Conservation (phyloP, 2,329 filamentous ascomycete species). For the Trichoderma atrobrunneum region DNA sequence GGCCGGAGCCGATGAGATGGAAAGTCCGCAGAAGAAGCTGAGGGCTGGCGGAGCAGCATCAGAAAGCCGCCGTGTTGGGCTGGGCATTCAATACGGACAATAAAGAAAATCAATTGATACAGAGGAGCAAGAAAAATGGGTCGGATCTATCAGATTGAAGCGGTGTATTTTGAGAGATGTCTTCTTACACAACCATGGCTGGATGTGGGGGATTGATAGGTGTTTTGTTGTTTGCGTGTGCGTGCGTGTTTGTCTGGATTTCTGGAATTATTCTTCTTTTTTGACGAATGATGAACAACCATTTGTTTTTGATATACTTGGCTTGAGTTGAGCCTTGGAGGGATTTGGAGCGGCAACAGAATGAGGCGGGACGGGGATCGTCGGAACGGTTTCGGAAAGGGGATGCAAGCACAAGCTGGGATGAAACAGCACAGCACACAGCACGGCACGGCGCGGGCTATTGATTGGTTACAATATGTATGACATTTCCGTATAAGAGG, state of each 20-base stretch:
- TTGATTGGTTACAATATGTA: not conserved
- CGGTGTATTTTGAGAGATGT: not conserved
- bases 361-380: not conserved
- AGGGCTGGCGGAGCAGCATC: constrained; percentile 41
- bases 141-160: not conserved
- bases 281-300: not conserved
- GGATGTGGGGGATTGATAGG: not conserved
- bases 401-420: not conserved
- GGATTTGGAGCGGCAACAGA: not conserved
- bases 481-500: not conserved
- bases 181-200: not conserved
- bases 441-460: not conserved
- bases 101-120: constrained; percentile 6
- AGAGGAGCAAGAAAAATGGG: not conserved
- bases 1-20: constrained; percentile 34
- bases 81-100: constrained; percentile 51
- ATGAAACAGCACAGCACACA: not conserved
- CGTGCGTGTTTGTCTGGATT: not conserved
- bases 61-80: constrained; percentile 44
- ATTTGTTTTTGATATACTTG: not conserved
- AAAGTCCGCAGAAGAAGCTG: constrained; percentile 53
- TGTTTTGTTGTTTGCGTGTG: not conserved
- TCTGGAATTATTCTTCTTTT: not conserved
- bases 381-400: constrained; percentile 8
- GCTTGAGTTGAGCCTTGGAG: not conserved